phyloP scores from a whole-genome alignment of 192 early-diverging fungal genomes.

The Mortierella antarctica region DNA sequence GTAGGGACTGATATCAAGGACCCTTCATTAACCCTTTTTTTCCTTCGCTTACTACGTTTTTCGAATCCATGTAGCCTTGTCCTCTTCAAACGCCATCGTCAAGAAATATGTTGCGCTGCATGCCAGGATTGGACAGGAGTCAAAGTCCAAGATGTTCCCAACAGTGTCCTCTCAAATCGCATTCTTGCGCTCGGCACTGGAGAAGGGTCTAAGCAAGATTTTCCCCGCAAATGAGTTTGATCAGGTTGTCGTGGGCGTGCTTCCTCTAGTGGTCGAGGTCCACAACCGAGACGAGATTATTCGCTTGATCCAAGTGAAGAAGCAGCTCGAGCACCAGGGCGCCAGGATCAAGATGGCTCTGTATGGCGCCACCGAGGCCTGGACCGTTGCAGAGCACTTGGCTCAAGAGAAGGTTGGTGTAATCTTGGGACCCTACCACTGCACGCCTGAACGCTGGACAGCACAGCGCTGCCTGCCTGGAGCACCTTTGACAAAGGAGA shows the following conservation, averaged over 20 bases:
- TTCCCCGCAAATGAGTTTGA: slow-evolving; percentile 15
- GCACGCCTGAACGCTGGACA: slow-evolving; percentile 67
- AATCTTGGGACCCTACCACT: slow-evolving; percentile 68
- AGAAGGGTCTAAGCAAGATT: slow-evolving; percentile 17
- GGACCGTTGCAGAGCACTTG: slow-evolving; percentile 65
- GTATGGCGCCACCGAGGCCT: slow-evolving; percentile 73
- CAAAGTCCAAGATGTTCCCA: slow-evolving; percentile 48
- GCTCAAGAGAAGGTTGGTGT: slow-evolving; percentile 64
- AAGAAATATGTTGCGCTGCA: slow-evolving; percentile 64
- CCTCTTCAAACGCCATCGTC: slow-evolving; percentile 48
- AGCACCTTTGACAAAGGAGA: slow-evolving; percentile 57
- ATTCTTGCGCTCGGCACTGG: slow-evolving; percentile 54
- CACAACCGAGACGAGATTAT: slow-evolving; percentile 70
- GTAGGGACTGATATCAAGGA: background rate
- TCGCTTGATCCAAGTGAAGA: slow-evolving; percentile 65
- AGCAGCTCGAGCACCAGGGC: slow-evolving; percentile 35
- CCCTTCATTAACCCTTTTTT: background rate
- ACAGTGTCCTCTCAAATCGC: slow-evolving; percentile 62
- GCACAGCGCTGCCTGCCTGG: slow-evolving; percentile 66
- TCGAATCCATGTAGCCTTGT: slow-evolving; percentile 1
- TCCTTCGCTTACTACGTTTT: background rate
- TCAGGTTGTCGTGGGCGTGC: slow-evolving; percentile 54
- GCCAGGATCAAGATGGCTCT: slow-evolving; percentile 57
- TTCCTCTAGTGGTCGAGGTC: slow-evolving; percentile 55
- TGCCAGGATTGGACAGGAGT: slow-evolving; percentile 58